Percentiles rank a stretch among this genome's conserved stretches.
phyloP scores from a whole-genome alignment of 1,139 yeast species.

The Suhomyces bokatorum region DNA sequence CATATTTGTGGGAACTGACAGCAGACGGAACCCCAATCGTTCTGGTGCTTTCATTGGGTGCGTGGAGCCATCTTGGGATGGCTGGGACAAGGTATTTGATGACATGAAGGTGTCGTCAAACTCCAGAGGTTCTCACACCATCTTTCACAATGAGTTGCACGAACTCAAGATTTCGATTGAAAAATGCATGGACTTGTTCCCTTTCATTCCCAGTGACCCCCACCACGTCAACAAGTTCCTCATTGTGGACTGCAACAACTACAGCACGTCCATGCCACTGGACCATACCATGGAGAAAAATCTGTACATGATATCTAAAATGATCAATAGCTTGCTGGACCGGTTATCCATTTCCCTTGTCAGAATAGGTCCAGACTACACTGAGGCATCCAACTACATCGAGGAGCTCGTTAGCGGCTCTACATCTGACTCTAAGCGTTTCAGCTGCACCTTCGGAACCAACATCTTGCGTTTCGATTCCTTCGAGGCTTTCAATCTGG shows the following conservation, averaged over 20 bases:
- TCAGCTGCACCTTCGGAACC: slow-evolving; percentile 19
- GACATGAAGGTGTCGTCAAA: slow-evolving; percentile 39
- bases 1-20: slow-evolving; percentile 53
- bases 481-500: slow-evolving; percentile 20
- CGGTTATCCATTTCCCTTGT: slow-evolving; percentile 27
- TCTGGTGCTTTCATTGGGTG: slow-evolving; percentile 59
- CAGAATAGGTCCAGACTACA: slow-evolving; percentile 25
- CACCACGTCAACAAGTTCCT: slow-evolving; percentile 30
- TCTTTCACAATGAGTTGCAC: slow-evolving; percentile 19
- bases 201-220: slow-evolving; percentile 26
- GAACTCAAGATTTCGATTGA: slow-evolving; percentile 31
- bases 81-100: slow-evolving; percentile 52
- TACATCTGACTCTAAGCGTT: slow-evolving; percentile 1
- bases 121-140: slow-evolving; percentile 15
- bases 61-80: slow-evolving; percentile 52
- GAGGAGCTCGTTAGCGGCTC: slow-evolving; percentile 15
- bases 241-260: slow-evolving; percentile 25
- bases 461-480: slow-evolving; percentile 23
- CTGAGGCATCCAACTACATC: slow-evolving; percentile 22
- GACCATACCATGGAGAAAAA: slow-evolving; percentile 8
- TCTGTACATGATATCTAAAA: slow-evolving; percentile 8
- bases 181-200: slow-evolving; percentile 33
- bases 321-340: slow-evolving; percentile 16
- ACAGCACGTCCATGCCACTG: slow-evolving; percentile 12
- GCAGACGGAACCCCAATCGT: slow-evolving; percentile 31